These are phyloP conservation scores for Galeopsis tetrahit DNA, from an alignment of 257 asterid genomes.

Conservation along the genomic window DNA sequence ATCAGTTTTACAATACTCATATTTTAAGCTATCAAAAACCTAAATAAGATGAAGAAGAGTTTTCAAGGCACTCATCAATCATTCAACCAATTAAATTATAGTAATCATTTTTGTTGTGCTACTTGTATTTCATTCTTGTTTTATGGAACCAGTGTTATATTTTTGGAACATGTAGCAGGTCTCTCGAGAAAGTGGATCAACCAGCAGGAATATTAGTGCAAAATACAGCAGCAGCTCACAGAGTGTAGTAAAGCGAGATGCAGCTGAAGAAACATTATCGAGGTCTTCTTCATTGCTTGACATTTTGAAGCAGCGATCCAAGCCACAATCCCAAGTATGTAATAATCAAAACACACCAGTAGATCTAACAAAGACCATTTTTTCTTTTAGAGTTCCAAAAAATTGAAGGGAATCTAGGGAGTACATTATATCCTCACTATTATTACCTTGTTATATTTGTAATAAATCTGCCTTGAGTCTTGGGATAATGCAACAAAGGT, in stretches of 20 bases:
- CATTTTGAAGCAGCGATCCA: constrained; percentile 65
- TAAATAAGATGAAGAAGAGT: neutral
- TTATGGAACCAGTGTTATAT: neutral
- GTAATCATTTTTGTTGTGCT: neutral
- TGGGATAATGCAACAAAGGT: no score
- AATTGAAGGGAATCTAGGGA: neutral
- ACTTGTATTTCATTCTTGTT: neutral
- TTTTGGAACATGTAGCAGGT: constrained; percentile 38
- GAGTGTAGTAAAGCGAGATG: constrained; percentile 33
- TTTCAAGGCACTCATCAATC: neutral
- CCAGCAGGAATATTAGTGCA: constrained; percentile 37
- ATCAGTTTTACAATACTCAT: no score
- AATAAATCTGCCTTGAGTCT: no score
- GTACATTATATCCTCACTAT: no score
- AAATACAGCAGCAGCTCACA: constrained; percentile 46
- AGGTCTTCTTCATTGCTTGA: constrained; percentile 64
- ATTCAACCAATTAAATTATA: neutral
- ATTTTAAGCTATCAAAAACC: no score
- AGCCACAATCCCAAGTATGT: constrained; percentile 40
- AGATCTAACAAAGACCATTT: constrained; percentile 58
- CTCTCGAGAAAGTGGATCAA: constrained; percentile 39
- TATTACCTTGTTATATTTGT: no score
- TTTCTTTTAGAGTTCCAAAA: constrained; percentile 65
- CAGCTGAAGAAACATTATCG: constrained; percentile 38
- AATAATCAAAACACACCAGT: constrained; percentile 43